phyloP scores from a whole-genome alignment of 1,284 basidiomycete genomes.

The Cerrena zonata region DNA sequence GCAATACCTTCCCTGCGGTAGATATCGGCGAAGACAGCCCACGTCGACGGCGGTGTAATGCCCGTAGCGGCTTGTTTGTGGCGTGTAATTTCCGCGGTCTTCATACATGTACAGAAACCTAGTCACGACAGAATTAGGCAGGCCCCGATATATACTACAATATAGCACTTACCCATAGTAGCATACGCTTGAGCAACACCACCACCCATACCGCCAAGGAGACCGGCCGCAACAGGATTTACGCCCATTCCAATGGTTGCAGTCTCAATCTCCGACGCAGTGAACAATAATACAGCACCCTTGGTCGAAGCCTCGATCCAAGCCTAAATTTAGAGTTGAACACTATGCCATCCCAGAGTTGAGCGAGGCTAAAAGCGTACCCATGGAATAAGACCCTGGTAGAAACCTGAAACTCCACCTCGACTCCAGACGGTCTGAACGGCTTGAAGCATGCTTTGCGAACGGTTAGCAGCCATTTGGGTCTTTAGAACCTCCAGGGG shows the following conservation, averaged over 20 bases:
- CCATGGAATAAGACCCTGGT: slow-evolving; percentile 99
- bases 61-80: slow-evolving; percentile 91
- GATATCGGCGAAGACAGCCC: slow-evolving; percentile 91
- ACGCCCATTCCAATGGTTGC: slow-evolving; percentile 62
- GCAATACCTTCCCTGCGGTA: slow-evolving; percentile 88
- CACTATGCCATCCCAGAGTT: slow-evolving; percentile 4
- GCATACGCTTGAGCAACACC: slow-evolving; percentile 98
- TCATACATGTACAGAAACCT: slow-evolving; percentile 99
- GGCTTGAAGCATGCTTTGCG: slow-evolving; percentile 86
- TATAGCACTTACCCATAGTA: slow-evolving; percentile 81
- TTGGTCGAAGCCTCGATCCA: slow-evolving; percentile 99
- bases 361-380: slow-evolving; percentile 39
- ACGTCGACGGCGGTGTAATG: slow-evolving; percentile 87
- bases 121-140: neutral
- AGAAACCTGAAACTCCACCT: slow-evolving; percentile 88
- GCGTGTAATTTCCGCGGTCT: slow-evolving; percentile 96
- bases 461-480: slow-evolving; percentile 93
- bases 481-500: slow-evolving; percentile 98
- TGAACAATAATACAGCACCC: slow-evolving; percentile 92
- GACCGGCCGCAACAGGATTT: slow-evolving; percentile 77
- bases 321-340: slow-evolving; percentile 59
- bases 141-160: neutral
- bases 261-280: slow-evolving; percentile 90
- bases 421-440: slow-evolving; percentile 84
- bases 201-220: slow-evolving; percentile 95